A percentile compares a stretch with the other conserved stretches of the same genome.
Evolutionary conservation across 129 eudicot genomes (phyloP).

Genomic region (Erigeron canadensis): DNA sequence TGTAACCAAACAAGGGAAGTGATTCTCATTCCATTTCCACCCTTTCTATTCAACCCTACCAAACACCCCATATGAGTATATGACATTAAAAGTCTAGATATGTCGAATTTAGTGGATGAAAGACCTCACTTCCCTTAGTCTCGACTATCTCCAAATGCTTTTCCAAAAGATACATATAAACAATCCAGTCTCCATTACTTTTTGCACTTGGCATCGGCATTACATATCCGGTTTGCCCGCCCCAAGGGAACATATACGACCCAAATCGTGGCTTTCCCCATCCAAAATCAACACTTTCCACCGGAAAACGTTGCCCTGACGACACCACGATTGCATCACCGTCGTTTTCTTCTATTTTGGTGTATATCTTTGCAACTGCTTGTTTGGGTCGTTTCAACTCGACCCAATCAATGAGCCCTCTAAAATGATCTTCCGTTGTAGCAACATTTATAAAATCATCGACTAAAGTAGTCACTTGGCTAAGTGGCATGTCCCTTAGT

Average conservation of each 20-base stretch:
- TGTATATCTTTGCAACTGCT: slow-evolving; percentile 45
- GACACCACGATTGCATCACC: slow-evolving; percentile 72
- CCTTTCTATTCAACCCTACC: no score
- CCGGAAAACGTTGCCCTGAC: slow-evolving; percentile 79
- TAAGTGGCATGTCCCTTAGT: slow-evolving; percentile 35
- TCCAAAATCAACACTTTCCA: slow-evolving; percentile 54
- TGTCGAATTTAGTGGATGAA: slow-evolving; percentile 42
- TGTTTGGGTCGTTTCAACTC: slow-evolving; percentile 53
- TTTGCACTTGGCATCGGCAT: slow-evolving; percentile 67
- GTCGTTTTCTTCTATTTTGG: slow-evolving; percentile 25
- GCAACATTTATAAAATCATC: slow-evolving; percentile 35
- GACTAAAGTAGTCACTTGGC: slow-evolving; percentile 33
- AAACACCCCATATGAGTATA: no score
- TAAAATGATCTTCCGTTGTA: slow-evolving; percentile 41
- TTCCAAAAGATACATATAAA: slow-evolving; percentile 55
- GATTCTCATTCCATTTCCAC: no score
- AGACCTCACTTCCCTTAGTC: slow-evolving; percentile 50
- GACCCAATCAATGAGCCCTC: slow-evolving; percentile 60
- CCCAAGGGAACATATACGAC: slow-evolving; percentile 84
- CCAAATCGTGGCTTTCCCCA: slow-evolving; percentile 71
- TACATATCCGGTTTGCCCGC: slow-evolving; percentile 68
- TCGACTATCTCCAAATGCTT: slow-evolving; percentile 63
- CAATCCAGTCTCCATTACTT: slow-evolving; percentile 75
- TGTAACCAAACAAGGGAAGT: no score
- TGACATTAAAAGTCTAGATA: slow-evolving; percentile 25